Evolutionary conservation across 2,329 filamentous ascomycete genomes (phyloP), one percentile per base, ranked within the genome.

Genomic region (Xylariaceae sp.): DNA sequence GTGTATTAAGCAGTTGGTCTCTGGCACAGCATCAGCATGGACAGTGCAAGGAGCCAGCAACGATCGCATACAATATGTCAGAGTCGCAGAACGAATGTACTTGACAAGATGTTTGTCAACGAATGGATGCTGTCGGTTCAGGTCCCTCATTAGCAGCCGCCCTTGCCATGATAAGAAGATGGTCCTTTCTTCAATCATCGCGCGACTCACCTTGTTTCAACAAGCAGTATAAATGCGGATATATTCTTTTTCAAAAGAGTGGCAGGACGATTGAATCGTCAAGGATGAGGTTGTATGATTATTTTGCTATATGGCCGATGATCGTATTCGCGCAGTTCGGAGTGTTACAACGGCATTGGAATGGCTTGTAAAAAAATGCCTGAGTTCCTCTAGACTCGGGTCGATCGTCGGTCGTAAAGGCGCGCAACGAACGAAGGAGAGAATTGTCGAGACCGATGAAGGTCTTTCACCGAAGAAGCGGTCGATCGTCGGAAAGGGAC

Each of bases 71-170:
- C 45, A 57, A 51, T 50, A 44, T 61, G 63, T 67, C 62, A 66
- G 63, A 30, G 47, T 59, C 56, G 59, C 44, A 55, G 51, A 68
- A 67, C 64, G 65, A 68, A 60, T 65, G 65, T 67, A 67, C 60
- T 64, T 67, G 65, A 68, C 65, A 60, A 59, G 43, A 47, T 55
- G 38, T 28, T n/a, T 63, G 63, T 65, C 63, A 67, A 67, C 51
- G 61, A 64, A 59, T 55, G 63, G 52, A 56, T 55, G 55, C 55
- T 62, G 34, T 42, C 27, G 19, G 21, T 21, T 15, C 36, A 30
- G 43, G 31, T 9, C 34, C 36, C 23, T 16, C 9, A 43, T 58
- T 44, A 55, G 55, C 17, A 3, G 14, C 13, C 4, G 7, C 9
- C 9, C n/a, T n/a, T n/a, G n/a, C n/a, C n/a, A n/a, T n/a, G n/a